These are phyloP conservation scores for Aspergillus kassunensis DNA, from an alignment of 495 filamentous ascomycete genomes.

Conservation along the genomic window DNA sequence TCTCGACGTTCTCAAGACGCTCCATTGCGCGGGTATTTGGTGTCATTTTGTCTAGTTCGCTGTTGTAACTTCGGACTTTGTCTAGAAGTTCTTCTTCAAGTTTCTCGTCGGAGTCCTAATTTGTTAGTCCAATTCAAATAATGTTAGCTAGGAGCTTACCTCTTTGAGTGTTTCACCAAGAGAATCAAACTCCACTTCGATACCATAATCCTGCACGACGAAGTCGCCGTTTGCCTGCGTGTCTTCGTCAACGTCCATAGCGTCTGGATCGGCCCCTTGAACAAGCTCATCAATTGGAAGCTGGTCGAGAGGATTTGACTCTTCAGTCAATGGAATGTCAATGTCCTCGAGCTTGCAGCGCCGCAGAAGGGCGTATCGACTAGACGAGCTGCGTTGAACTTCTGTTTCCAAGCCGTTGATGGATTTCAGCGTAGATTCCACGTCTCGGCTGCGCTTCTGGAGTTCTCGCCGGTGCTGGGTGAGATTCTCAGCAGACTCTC, in stretches of 20 bases:
- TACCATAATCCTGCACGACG: slow-evolving; percentile 80
- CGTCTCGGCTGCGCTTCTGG: slow-evolving; percentile 74
- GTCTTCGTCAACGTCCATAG: slow-evolving; percentile 84
- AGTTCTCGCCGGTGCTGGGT: slow-evolving; percentile 76
- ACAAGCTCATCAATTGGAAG: slow-evolving; percentile 83
- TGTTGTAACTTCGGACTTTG: slow-evolving; percentile 65
- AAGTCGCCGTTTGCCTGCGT: slow-evolving; percentile 34
- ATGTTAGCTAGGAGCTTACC: slow-evolving; percentile 42
- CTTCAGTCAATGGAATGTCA: slow-evolving; percentile 71
- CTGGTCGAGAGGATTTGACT: slow-evolving; percentile 70
- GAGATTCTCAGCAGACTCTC: slow-evolving; percentile 71
- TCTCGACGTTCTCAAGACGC: slow-evolving; percentile 80
- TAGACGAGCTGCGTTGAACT: slow-evolving; percentile 76
- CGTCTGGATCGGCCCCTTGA: slow-evolving; percentile 64
- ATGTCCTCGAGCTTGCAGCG: slow-evolving; percentile 93
- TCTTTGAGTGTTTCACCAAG: slow-evolving; percentile 82
- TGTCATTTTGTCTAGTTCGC: slow-evolving; percentile 85
- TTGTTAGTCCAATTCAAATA: slow-evolving; percentile 21
- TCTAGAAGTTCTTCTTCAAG: slow-evolving; percentile 77
- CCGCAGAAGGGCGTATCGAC: slow-evolving; percentile 76
- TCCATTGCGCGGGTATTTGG: slow-evolving; percentile 95
- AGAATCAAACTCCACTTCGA: slow-evolving; percentile 82
- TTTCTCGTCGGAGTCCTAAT: slow-evolving; percentile 61
- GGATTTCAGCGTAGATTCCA: slow-evolving; percentile 73
- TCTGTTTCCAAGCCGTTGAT: slow-evolving; percentile 75